These are phyloP conservation scores for Plasmopara muralis DNA, from an alignment of 352 stramenopile genomes.

Conservation along the genomic window DNA sequence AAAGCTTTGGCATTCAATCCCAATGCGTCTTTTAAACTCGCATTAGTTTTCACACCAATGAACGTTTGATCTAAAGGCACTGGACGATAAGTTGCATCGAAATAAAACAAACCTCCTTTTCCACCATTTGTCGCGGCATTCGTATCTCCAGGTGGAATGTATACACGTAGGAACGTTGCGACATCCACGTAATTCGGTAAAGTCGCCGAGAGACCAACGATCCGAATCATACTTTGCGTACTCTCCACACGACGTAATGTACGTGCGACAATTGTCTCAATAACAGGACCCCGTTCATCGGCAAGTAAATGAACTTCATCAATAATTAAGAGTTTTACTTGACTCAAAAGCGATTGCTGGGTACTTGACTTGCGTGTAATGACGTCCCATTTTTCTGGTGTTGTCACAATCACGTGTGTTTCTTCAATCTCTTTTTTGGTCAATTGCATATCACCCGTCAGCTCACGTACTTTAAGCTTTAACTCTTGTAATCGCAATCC, in stretches of 20 bases:
- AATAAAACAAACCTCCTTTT: slow-evolving; percentile 94
- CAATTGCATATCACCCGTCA: slow-evolving; percentile 98
- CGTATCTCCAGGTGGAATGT: slow-evolving; percentile 48
- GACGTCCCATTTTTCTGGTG: slow-evolving; percentile 99
- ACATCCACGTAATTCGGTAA: slow-evolving; percentile 99
- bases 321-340: slow-evolving; percentile 98
- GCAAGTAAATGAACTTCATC: slow-evolving; percentile 99
- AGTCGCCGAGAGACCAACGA: slow-evolving; percentile 98
- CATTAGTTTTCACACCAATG: slow-evolving; percentile 90
- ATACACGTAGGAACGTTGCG: slow-evolving; percentile 95
- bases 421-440: slow-evolving; percentile 93
- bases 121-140: slow-evolving; percentile 71
- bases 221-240: slow-evolving; percentile 95
- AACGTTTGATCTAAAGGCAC: slow-evolving; percentile 99
- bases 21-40: slow-evolving; percentile 58
- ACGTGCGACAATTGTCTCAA: slow-evolving; percentile 98
- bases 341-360: slow-evolving; percentile 86
- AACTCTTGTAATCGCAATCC: slow-evolving; percentile 68
- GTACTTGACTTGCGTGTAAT: slow-evolving; percentile 95
- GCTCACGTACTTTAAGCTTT: slow-evolving; percentile 82
- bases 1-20: slow-evolving; percentile 41
- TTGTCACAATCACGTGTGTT: slow-evolving; percentile 97
- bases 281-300: slow-evolving; percentile 97
- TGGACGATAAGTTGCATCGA: slow-evolving; percentile 95
- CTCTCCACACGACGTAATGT: slow-evolving; percentile 97